Evolutionary conservation across 2,329 filamentous ascomycete species (phyloP).

Genomic region (Fusarium miscanthi): DNA sequence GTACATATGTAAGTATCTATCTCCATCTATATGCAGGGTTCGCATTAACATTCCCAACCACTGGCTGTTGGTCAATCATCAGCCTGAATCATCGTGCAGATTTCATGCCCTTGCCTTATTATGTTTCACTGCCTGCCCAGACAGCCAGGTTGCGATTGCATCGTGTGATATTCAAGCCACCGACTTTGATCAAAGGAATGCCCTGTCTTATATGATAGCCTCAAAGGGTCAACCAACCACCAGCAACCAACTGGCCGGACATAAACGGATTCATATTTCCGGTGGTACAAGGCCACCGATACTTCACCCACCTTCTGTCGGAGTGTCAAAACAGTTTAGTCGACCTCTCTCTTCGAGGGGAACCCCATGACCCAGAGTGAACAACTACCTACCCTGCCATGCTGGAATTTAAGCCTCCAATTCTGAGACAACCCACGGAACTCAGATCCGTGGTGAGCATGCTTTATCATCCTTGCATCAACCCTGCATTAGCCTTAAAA

Average conservation of each 20-base stretch:
- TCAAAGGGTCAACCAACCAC: conserved; percentile 3
- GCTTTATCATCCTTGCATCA: conserved; percentile 31
- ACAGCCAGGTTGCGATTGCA: neutral
- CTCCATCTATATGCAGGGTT: conserved; percentile 26
- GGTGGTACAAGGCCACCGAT: neutral
- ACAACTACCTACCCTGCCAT: neutral
- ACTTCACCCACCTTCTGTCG: neutral
- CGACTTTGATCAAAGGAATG: conserved; percentile 30
- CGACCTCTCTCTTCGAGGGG: neutral
- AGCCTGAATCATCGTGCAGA: conserved; percentile 15
- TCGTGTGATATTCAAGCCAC: conserved; percentile 18
- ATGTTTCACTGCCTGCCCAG: neutral
- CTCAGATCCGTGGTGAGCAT: conserved; percentile 14
- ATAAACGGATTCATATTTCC: neutral
- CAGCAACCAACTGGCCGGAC: neutral
- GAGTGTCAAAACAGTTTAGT: neutral
- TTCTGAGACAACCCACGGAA: conserved; percentile 22
- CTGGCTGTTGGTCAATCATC: conserved; percentile 6
- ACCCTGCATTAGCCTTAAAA: conserved; percentile 20
- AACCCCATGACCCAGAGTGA: neutral
- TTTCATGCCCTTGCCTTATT: conserved; percentile 1
- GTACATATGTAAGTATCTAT: too few species aligned
- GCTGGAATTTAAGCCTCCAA: conserved; percentile 25
- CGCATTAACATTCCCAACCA: conserved; percentile 23
- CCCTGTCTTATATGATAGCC: conserved; percentile 29